A percentile compares a stretch with the other conserved stretches of the same genome.
Conservation (phyloP, 208 protist genomes). For the Acanthamoeba lenticulata region DNA sequence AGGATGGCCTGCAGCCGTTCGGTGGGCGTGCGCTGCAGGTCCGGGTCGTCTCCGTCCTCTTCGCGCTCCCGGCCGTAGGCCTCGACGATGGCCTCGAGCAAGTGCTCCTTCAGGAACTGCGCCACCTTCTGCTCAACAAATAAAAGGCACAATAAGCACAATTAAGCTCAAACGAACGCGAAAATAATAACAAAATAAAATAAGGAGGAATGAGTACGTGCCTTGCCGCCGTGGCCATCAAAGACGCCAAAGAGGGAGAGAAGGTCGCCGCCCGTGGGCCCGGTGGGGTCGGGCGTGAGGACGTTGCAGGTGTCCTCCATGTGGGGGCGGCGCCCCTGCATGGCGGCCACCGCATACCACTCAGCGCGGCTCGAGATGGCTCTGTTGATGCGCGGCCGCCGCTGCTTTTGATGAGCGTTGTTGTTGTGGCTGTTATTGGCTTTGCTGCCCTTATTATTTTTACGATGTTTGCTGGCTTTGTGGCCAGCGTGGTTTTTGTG, state of each 20-base stretch:
- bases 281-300: background rate
- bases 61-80: background rate
- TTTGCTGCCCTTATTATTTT: constrained; percentile 33
- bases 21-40: background rate
- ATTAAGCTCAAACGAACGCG: no score
- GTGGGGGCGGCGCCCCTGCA: constrained; percentile 28
- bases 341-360: background rate
- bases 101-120: background rate
- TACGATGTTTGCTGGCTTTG: constrained; percentile 35
- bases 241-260: constrained; percentile 24
- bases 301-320: constrained; percentile 43
- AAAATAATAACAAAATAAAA: no score
- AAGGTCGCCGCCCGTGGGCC: background rate
- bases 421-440: background rate
- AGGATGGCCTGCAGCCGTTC: constrained; percentile 2
- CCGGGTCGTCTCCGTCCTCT: background rate
- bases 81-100: background rate
- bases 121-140: background rate
- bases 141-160: no score
- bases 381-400: background rate
- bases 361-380: background rate
- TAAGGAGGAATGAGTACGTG: background rate
- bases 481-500: constrained; percentile 44
- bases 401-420: background rate
- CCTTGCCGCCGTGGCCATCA: constrained; percentile 33